phyloP scores from a whole-genome alignment of 768 basidiomycete genomes.

The Boletus coccyginus region DNA sequence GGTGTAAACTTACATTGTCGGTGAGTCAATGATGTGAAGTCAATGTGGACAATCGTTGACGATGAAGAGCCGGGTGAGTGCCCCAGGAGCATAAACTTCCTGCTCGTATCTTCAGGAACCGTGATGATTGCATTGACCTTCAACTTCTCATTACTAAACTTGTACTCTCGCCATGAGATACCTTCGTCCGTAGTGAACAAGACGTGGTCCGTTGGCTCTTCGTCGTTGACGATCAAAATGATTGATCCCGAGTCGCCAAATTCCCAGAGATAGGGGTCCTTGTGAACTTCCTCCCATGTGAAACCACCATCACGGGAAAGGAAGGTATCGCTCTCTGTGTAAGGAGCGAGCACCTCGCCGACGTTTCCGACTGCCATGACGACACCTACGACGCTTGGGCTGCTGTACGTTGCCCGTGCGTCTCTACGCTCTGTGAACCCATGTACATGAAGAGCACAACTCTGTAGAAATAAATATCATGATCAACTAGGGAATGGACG shows the following conservation, averaged over 20 bases:
- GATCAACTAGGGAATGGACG: not conserved
- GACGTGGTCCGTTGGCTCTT: conserved; percentile 86
- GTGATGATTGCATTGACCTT: conserved; percentile 78
- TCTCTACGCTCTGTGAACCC: conserved; percentile 94
- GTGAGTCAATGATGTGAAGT: conserved; percentile 77
- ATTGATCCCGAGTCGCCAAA: conserved; percentile 97
- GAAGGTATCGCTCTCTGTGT: conserved; percentile 92
- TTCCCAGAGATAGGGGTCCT: conserved; percentile 97
- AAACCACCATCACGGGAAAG: conserved; percentile 95
- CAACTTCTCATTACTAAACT: conserved; percentile 69
- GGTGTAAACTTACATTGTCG: conserved; percentile 62
- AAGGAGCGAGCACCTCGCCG: conserved; percentile 75
- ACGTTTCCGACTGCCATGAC: conserved; percentile 98
- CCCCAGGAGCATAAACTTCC: conserved; percentile 87
- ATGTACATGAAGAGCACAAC: conserved; percentile 86
- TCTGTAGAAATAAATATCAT: conserved; percentile 39
- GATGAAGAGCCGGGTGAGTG: conserved; percentile 42
- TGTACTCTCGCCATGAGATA: conserved; percentile 81
- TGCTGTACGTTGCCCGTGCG: conserved; percentile 90
- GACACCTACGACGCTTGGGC: conserved; percentile 86
- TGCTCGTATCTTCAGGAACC: conserved; percentile 85
- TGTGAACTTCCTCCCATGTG: conserved; percentile 98
- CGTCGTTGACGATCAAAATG: conserved; percentile 92
- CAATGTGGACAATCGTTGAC: conserved; percentile 72
- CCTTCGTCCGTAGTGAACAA: conserved; percentile 92